Base-by-base conservation (phyloP, 108 stramenopile species). In the Nitzschia inconspicua region DNA sequence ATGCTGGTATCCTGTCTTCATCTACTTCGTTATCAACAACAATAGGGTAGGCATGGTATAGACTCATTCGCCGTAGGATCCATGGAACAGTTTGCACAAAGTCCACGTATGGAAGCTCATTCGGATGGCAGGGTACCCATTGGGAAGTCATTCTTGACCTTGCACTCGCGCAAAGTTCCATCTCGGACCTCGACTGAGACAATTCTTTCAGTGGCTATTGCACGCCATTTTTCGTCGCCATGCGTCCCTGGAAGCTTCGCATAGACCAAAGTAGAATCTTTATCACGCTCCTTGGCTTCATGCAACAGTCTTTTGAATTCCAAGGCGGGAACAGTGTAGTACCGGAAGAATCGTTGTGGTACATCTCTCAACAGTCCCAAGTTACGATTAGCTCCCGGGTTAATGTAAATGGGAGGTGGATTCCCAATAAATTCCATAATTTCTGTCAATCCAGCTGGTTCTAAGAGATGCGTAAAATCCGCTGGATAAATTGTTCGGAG, bases 331-430 rank as follows among this genome's bases (percentile, higher is more conserved):
- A 52, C 50, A 14, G 50, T 20, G 29, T 52, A 52, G 7, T 30
- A 6, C n/a, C 13, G 29, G 10, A 26, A 52, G 7, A 14, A 7
- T 20, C 29, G 26, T 14, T 26, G 29, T 8, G 24, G 27, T 8
- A 11, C 13, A 8, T 52, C 29, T 13, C 24, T 14, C n/a, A n/a
- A n/a, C 5, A 30, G 26, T 52, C 50, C 50, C 20, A 52, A 28
- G 22, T 28, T 22, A 22, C 50, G 50, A 22, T 52, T 52, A 27
- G 50, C 50, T 28, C 50, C 50, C 7, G 50, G 18, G n/a, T 52
- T 52, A 27, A 52, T 28, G 29, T 28, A 52, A n/a, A 14, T 29
- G 6, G 50, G 24, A 28, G 7, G 6, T 14, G 10, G 25, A 8
- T 14, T 22, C 14, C 50, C 50, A 14, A 52, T 22, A 6, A 14